phyloP scores from a whole-genome alignment of 345 rosid genomes.

The Gossypium bickii region DNA sequence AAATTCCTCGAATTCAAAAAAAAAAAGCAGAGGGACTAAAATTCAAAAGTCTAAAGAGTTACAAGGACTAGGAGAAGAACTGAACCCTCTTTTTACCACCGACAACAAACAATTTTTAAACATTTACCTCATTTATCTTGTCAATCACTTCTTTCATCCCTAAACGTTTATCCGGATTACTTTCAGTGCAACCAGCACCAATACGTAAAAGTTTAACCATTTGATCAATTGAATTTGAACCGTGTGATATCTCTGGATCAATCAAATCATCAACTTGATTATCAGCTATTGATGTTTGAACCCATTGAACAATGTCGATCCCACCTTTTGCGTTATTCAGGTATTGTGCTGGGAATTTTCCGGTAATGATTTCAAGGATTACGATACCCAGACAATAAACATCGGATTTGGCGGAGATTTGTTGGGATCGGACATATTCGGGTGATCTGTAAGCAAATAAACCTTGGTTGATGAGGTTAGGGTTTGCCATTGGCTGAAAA shows the following conservation, averaged over 20 bases:
- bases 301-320: slow-evolving; percentile 60
- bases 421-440: slow-evolving; percentile 38
- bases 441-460: slow-evolving; percentile 65
- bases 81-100: neutral
- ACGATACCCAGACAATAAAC: slow-evolving; percentile 74
- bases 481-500: slow-evolving; percentile 45
- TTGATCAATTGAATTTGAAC: slow-evolving; percentile 27
- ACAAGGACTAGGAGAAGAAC: no score
- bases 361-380: slow-evolving; percentile 71
- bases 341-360: slow-evolving; percentile 71
- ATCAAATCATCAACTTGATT: slow-evolving; percentile 46
- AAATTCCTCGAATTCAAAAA: no score
- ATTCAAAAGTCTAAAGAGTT: no score
- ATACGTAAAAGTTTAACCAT: slow-evolving; percentile 49
- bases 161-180: slow-evolving; percentile 42
- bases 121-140: slow-evolving; percentile 48
- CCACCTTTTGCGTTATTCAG: slow-evolving; percentile 55
- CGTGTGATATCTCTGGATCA: slow-evolving; percentile 56
- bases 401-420: slow-evolving; percentile 61
- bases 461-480: slow-evolving; percentile 32
- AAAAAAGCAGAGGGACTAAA: no score
- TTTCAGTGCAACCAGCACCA: slow-evolving; percentile 57
- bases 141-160: slow-evolving; percentile 49
- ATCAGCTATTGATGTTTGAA: slow-evolving; percentile 36
- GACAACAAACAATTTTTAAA: neutral